phyloP scores from a whole-genome alignment of 345 rosid species.

The Carallia brachiata region DNA sequence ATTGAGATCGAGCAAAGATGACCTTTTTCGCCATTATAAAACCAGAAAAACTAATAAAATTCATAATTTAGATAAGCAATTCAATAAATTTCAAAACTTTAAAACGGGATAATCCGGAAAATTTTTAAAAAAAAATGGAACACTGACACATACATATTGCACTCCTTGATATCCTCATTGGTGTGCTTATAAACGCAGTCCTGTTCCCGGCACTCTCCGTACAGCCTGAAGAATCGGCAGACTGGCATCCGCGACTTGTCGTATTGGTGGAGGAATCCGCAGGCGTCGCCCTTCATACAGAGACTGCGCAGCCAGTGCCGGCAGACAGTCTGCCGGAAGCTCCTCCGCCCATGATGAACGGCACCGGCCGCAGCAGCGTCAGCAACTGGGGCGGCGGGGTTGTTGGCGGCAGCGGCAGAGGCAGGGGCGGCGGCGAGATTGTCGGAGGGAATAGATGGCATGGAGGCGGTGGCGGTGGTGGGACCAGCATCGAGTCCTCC shows the following conservation, averaged over 20 bases:
- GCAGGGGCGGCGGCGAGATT: conserved; percentile 5
- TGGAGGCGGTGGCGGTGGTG: conserved; percentile 49
- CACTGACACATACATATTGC: conserved; percentile 69
- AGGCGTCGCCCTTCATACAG: conserved; percentile 99
- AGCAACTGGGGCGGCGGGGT: conserved; percentile 21
- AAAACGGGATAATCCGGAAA: too few species aligned
- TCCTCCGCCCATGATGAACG: conserved; percentile 53
- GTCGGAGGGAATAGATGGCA: conserved; percentile 51
- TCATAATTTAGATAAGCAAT: too few species aligned
- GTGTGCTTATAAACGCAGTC: conserved; percentile 98
- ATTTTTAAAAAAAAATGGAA: neutral
- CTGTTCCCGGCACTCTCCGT: conserved; percentile 97
- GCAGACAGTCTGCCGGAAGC: conserved; percentile 98
- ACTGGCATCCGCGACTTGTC: conserved; percentile 98
- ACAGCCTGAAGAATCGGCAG: conserved; percentile 78
- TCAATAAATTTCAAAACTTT: neutral
- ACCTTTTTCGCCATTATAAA: too few species aligned
- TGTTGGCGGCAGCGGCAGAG: conserved; percentile 8
- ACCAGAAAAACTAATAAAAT: too few species aligned
- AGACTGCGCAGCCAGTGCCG: conserved; percentile 98
- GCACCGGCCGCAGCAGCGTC: conserved; percentile 12
- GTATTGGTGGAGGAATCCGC: conserved; percentile 96
- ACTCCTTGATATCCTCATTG: conserved; percentile 95
- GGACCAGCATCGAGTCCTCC: conserved; percentile 85
- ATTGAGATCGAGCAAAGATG: too few species aligned